Evolutionary conservation across 169 alveolate genomes (phyloP), one percentile per base, ranked within the genome.

Genomic region (Plasmodium fragile): DNA sequence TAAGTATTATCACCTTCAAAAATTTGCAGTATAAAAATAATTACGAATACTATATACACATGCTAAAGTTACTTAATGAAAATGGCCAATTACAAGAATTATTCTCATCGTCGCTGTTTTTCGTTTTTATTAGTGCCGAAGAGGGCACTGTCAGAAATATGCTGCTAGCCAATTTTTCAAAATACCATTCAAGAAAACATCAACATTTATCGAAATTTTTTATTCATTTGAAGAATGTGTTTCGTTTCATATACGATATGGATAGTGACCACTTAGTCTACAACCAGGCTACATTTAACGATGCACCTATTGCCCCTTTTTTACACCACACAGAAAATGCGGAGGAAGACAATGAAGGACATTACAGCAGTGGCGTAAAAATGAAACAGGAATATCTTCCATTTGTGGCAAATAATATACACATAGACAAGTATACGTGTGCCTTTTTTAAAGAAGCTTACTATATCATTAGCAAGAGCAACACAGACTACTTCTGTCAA

Each of bases 21-120:
- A 80, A 91, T 80, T 41, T 91, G 11, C 83, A 81, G 34, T 91
- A 91, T 77, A 92, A 91, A 91, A 91, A 81, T 8, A 91, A 91
- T 72, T 91, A 81, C 73, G 94, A 91, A 34, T 43, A 81, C 36
- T 91, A 91, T 49, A 80, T 91, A 69, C 82, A 79, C 41, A 41
- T 80, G 32, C 79, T 91, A 18, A 91, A 81, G 75, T 32, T 81
- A 69, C 53, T 91, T 30, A 65, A 81, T 39, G 84, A 49, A 70
- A 71, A 80, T 43, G 83, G 81, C 28, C 16, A 30, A 36, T 75
- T 91, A 53, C 94, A 91, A 55, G 83, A 80, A 30, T 43, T 91
- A 43, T 91, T 80, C 53, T 49, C 82, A 8, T 45, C 82, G 18
- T 91, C 94, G 11, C 82, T 91, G 36, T 91, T 91, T 91, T 79